phyloP scores from a whole-genome alignment of 2,329 filamentous ascomycete genomes.

The Penicillium sp. region DNA sequence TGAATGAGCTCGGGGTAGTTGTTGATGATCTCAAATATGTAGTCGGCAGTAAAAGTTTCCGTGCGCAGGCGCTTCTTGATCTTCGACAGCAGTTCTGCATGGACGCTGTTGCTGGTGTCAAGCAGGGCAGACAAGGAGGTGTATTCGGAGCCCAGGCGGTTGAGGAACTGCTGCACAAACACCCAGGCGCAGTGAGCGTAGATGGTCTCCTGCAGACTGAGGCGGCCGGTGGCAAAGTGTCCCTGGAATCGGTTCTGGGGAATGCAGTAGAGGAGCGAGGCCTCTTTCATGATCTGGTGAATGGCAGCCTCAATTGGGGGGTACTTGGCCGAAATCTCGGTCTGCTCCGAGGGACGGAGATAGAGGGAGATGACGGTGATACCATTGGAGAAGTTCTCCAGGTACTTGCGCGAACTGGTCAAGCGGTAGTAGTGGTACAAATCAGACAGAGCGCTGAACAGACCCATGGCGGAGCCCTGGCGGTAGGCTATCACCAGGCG shows the following conservation, averaged over 20 bases:
- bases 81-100: constrained; percentile 83
- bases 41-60: constrained; percentile 96
- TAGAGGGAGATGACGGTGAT: constrained; percentile 97
- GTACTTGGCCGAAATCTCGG: constrained; percentile 52
- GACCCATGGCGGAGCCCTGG: constrained; percentile 79
- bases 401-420: constrained; percentile 93
- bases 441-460: constrained; percentile 93
- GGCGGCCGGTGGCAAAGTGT: constrained; percentile 75
- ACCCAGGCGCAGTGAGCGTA: constrained; percentile 98
- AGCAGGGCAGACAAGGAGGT: constrained; percentile 76
- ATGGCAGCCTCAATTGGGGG: constrained; percentile 91
- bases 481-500: constrained; percentile 91
- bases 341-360: constrained; percentile 64
- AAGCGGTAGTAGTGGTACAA: constrained; percentile 98
- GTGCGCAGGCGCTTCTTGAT: constrained; percentile 92
- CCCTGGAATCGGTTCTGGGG: constrained; percentile 94
- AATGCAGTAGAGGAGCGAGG: constrained; percentile 93
- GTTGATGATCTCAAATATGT: constrained; percentile 95
- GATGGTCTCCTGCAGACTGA: constrained; percentile 93
- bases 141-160: constrained; percentile 88
- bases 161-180: constrained; percentile 96
- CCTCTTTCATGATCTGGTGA: constrained; percentile 98
- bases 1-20: constrained; percentile 83
- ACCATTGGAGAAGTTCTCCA: constrained; percentile 98
- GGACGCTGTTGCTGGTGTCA: constrained; percentile 72